phyloP scores from a whole-genome alignment of 2,329 filamentous ascomycete genomes.

The Sphaceloma murrayae region DNA sequence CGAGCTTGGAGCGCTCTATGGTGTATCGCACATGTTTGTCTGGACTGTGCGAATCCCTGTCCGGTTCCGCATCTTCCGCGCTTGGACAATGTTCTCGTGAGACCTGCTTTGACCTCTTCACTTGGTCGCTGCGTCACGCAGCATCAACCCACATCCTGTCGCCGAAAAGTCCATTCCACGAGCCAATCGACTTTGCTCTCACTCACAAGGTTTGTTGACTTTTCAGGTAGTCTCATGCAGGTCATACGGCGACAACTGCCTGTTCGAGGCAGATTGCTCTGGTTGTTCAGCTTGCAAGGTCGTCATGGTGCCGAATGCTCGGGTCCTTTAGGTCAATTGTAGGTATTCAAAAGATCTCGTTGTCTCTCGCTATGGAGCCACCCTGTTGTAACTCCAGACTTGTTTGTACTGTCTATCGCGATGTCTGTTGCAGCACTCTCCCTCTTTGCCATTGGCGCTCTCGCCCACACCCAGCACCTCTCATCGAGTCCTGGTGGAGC shows the following conservation, averaged over 20 bases:
- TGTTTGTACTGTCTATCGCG: too few relatives aligned
- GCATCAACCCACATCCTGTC: constrained; percentile 4
- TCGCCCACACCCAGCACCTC: constrained; percentile 1
- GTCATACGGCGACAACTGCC: constrained; percentile 6
- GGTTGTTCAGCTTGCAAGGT: constrained; percentile 3
- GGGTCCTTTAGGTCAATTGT: constrained; percentile 2
- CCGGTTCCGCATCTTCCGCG: constrained; percentile 2
- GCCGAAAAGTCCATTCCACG: neutral
- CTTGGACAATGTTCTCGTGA: constrained; percentile 6
- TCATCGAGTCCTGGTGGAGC: constrained; percentile 5
- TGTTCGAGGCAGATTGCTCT: constrained; percentile 1
- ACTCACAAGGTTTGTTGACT: neutral
- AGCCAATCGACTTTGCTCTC: constrained; percentile 7
- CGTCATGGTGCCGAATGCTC: constrained; percentile 9
- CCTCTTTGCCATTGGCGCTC: constrained; percentile 6
- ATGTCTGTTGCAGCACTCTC: constrained; percentile 5
- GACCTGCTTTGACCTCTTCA: constrained; percentile 2
- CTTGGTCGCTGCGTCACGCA: constrained; percentile 9
- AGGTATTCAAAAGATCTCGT: constrained; percentile 7
- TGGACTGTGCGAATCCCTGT: constrained; percentile 8
- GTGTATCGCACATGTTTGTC: constrained; percentile 1
- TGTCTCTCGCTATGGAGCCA: neutral
- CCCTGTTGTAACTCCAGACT: too few relatives aligned
- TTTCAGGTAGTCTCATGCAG: constrained; percentile 10
- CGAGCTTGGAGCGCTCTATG: constrained; percentile 2